Evolutionary conservation across 345 rosid species (phyloP), one percentile per base, ranked within the genome.

Genomic region (Acer saccharum): DNA sequence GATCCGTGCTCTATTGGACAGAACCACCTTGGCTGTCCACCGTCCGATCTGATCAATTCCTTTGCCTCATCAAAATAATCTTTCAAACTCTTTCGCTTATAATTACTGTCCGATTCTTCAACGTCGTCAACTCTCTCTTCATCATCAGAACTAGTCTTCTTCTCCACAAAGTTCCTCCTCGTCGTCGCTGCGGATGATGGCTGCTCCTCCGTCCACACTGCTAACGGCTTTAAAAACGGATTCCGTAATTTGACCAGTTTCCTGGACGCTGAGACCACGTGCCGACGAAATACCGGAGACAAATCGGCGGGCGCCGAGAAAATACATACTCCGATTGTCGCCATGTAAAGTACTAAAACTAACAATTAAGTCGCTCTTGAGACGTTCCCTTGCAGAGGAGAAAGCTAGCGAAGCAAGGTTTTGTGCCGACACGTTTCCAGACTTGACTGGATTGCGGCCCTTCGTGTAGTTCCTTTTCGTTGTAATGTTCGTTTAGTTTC

Each of bases 21-120:
- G 84, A 91, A 86, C 94, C 92, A 91, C 55, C 92, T 81, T 17
- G 94, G 92, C 32, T 86, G 87, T 29, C 92, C 92, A 5, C 87
- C 84, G 64, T 79, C 89, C 16, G 89, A 78, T 77, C 80, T 54
- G 16, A 84, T 41, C 27, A 84, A 69, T 52, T 77, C 85, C 76
- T 65, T 73, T 0, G 87, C 76, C 77, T 85, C 85, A 5, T 83
- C 86, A n/a, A 86, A 76, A 66, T 78, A 87, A 48, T 89, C 91
- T 52, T 79, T 81, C 52, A 88, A 69, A 39, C 68, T 78, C 79
- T 88, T 87, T 32, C 65, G 64, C 3, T 64, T 10, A 25, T 55
- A 18, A 46, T 73, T 60, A 17, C 27, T 20, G 13, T 77, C 79
- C 54, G 69, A 82, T 1, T 25, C 74, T 52, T 77, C 78, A 0